Evolutionary conservation across 2,329 filamentous ascomycete genomes (phyloP), one percentile per base, ranked within the genome.

Genomic region (Penicillium occitanis): DNA sequence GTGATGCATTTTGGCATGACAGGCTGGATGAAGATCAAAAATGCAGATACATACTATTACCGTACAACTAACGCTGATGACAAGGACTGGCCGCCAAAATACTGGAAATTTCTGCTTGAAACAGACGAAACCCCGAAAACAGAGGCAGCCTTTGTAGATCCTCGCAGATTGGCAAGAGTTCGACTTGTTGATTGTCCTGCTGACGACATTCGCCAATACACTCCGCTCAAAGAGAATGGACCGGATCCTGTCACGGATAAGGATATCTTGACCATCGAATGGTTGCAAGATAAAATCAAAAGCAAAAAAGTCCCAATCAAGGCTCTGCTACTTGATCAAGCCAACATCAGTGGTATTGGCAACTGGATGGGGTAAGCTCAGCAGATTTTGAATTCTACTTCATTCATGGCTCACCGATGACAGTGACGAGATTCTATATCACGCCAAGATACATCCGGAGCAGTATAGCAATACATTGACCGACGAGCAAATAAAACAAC

Each of bases 221-320:
- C 88, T 0, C 95, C 95, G 0, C 82, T 99, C 2, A 90, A 91
- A 42, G 92, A 97, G 75, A 97, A 98, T 73, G 95, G 95, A 0
- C 94, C 95, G 0, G 95, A 99, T 79, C 95, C 95, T 0, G 90
- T 98, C 0, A 83, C 92, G 0, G 93, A 98, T 74, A 87, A 87
- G 68, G 88, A 93, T 53, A 78, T 88, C 0, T 86, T 98, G 69
- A 96, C 92, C 0, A 85, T 90, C 64, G 85, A 87, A 0, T 98
- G 91, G 85, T 78, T 99, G 19, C 79, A 77, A n/a, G 78, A 83
- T 64, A 91, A 92, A 76, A 83, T 97, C 81, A 83, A 80, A 60
- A 87, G 85, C 66, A 93, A 94, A 64, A 91, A 87, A 72, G 91
- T 97, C 0, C 93, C 94, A 0, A 86, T 98, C 69, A 98, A 98